Evolutionary conservation across 768 basidiomycete genomes (phyloP).

Genomic region (Chiua virens): DNA sequence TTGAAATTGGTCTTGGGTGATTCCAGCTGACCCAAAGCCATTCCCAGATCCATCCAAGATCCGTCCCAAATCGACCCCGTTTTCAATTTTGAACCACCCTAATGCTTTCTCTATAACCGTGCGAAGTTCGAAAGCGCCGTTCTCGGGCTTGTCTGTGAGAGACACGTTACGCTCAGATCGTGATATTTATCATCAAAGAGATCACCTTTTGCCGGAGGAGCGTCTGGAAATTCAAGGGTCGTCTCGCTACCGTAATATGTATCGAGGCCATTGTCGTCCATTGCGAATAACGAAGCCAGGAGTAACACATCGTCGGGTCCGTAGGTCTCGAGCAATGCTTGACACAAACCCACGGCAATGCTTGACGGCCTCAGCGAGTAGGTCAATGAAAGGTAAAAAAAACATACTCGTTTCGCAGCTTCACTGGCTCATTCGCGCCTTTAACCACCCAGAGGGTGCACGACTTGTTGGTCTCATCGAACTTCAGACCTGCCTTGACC

Average conservation of each 20-base stretch:
- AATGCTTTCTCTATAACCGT: too few relatives aligned
- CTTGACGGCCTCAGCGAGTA: background rate
- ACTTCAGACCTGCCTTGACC: constrained; percentile 3
- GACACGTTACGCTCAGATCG: background rate
- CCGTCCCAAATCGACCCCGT: too few relatives aligned
- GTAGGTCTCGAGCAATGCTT: constrained; percentile 10
- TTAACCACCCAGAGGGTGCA: constrained; percentile 12
- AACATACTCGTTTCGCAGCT: constrained; percentile 8
- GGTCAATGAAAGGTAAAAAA: background rate
- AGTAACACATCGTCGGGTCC: constrained; percentile 12
- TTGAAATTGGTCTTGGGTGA: too few relatives aligned
- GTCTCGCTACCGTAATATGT: background rate
- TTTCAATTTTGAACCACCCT: too few relatives aligned
- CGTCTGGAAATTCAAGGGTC: background rate
- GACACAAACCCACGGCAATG: constrained; percentile 12
- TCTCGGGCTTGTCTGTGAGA: background rate
- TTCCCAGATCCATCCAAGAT: too few relatives aligned
- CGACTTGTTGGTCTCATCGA: background rate
- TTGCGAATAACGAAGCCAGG: constrained; percentile 7
- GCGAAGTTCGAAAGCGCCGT: background rate
- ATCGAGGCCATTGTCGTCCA: background rate
- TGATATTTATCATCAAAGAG: background rate
- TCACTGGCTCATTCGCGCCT: background rate
- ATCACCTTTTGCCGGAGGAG: background rate
- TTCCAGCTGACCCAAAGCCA: too few relatives aligned